Conservation (phyloP, 1,284 basidiomycete genomes). For the Fomitopsis betulina region DNA sequence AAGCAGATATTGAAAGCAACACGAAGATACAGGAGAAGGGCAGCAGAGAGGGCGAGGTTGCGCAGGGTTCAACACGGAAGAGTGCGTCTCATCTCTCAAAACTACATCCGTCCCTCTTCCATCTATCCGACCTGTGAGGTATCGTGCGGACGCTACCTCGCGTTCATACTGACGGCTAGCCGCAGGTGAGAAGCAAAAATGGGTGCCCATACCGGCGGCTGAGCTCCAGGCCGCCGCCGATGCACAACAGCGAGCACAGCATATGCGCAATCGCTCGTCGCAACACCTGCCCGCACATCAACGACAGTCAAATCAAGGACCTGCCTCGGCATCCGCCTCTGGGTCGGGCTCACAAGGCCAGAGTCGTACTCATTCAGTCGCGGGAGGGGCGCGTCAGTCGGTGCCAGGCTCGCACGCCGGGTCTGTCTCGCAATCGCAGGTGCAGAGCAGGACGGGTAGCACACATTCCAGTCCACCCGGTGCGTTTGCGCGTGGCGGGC, state of each 20-base stretch:
- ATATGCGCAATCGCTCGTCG: constrained; percentile 17
- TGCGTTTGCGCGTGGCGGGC: constrained; percentile 24
- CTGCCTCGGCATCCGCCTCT: constrained; percentile 18
- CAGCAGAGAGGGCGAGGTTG: constrained; percentile 22
- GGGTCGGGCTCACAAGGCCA: constrained; percentile 29
- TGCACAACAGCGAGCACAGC: constrained; percentile 26
- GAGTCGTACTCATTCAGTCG: constrained; percentile 27
- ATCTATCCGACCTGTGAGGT: constrained; percentile 2
- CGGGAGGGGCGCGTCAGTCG: constrained; percentile 15
- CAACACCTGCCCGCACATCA: constrained; percentile 20
- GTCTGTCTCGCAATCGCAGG: constrained; percentile 36
- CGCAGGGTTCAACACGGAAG: constrained; percentile 35
- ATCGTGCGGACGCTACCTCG: constrained; percentile 6
- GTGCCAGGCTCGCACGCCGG: constrained; percentile 17
- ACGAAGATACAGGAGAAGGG: constrained; percentile 18
- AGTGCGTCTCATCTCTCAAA: constrained; percentile 36
- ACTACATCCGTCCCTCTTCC: constrained; percentile 7
- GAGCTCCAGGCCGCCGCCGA: constrained; percentile 56
- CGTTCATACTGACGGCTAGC: constrained; percentile 8
- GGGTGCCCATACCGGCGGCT: constrained; percentile 52
- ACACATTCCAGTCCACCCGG: constrained; percentile 39
- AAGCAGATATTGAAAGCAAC: constrained; percentile 20
- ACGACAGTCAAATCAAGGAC: constrained; percentile 10
- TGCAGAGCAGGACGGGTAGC: constrained; percentile 39
- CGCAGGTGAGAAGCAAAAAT: constrained; percentile 53